Conservation (phyloP, 768 basidiomycete genomes). For the Chalciporus pseudorubinellus region DNA sequence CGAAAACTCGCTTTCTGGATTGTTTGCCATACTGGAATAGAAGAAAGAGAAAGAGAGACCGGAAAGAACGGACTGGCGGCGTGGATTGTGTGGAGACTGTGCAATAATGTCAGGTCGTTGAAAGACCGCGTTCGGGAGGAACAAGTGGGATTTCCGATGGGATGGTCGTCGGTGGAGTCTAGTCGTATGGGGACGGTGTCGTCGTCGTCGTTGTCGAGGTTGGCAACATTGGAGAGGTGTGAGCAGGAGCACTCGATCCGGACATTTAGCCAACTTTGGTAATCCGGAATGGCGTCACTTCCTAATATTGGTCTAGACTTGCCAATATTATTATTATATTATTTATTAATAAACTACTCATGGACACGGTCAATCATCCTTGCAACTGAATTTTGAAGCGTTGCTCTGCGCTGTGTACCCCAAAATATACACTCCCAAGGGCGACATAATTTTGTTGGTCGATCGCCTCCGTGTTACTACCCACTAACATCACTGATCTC, state of each 20-base stretch:
- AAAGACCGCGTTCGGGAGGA: neutral
- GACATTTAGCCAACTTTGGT: constrained; percentile 11
- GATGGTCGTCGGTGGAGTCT: neutral
- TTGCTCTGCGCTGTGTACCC: too few relatives aligned
- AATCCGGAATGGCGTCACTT: constrained; percentile 13
- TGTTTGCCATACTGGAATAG: too few relatives aligned
- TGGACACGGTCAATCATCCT: too few relatives aligned
- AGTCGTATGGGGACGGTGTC: neutral
- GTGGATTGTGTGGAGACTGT: neutral
- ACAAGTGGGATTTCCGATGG: neutral
- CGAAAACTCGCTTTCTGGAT: too few relatives aligned
- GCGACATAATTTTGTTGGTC: too few relatives aligned
- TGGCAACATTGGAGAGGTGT: neutral
- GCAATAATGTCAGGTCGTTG: neutral
- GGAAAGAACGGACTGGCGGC: constrained; percentile 4
- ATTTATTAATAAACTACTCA: too few relatives aligned
- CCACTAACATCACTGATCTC: too few relatives aligned
- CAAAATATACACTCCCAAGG: too few relatives aligned
- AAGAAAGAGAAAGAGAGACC: neutral
- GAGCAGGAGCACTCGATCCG: neutral
- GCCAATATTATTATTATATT: too few relatives aligned
- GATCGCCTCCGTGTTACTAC: too few relatives aligned
- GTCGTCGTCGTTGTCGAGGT: constrained; percentile 10
- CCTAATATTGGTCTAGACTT: neutral
- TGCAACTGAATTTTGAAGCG: too few relatives aligned